phyloP scores from a whole-genome alignment of 1,284 basidiomycete genomes.

The Calocybe gambosa region DNA sequence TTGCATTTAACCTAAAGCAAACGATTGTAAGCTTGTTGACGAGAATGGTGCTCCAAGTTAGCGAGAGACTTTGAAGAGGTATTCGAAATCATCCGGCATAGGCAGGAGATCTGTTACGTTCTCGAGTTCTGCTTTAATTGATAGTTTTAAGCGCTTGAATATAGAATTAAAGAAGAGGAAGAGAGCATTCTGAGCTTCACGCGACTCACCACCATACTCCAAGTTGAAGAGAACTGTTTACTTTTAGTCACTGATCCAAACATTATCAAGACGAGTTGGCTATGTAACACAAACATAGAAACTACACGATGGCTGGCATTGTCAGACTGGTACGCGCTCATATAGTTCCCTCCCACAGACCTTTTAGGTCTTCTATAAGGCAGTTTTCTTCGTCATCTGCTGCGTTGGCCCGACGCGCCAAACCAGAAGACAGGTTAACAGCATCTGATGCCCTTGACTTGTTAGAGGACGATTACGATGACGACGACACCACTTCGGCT shows the following conservation, averaged over 20 bases:
- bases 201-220: constrained; percentile 36
- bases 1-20: constrained; percentile 65
- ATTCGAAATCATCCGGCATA: constrained; percentile 61
- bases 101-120: constrained; percentile 67
- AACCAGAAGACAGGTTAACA: constrained; percentile 31
- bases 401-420: constrained; percentile 27
- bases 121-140: constrained; percentile 74
- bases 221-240: neutral
- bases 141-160: constrained; percentile 45
- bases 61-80: constrained; percentile 62
- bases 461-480: constrained; percentile 37
- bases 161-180: neutral
- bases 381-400: constrained; percentile 23
- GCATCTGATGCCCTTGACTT: constrained; percentile 33
- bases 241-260: neutral
- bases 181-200: neutral
- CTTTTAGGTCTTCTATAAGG: constrained; percentile 11
- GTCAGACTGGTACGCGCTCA: constrained; percentile 14
- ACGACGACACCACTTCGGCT: constrained; percentile 57
- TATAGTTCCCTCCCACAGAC: constrained; percentile 3
- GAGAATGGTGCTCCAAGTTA: neutral
- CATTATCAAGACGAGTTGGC: neutral
- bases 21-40: constrained; percentile 2
- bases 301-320: constrained; percentile 19
- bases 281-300: neutral